phyloP scores from a whole-genome alignment of 139 green algal genomes.

The Closterium sp. region DNA sequence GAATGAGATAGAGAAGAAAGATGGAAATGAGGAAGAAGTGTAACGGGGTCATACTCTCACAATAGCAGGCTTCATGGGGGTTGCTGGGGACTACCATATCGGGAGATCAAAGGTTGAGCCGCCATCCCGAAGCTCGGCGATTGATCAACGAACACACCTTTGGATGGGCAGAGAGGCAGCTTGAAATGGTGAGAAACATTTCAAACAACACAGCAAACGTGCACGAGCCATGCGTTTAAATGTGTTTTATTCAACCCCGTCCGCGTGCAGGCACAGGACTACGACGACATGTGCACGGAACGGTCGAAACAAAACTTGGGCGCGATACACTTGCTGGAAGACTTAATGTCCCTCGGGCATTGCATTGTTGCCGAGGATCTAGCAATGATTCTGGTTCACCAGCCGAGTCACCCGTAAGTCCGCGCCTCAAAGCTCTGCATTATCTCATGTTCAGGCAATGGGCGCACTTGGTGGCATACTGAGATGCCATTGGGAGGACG shows the following conservation, averaged over 20 bases:
- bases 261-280: background rate
- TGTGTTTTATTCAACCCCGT: background rate
- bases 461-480: background rate
- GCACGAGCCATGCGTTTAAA: background rate
- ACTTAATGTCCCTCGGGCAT: background rate
- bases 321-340: background rate
- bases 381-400: background rate
- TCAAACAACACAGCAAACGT: background rate
- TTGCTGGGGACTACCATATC: background rate
- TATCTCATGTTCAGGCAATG: background rate
- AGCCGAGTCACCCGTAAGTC: background rate
- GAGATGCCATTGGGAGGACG: background rate
- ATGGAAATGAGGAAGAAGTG: no score
- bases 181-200: background rate
- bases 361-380: background rate
- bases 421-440: background rate
- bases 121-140: background rate
- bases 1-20: no score
- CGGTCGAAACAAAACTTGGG: background rate
- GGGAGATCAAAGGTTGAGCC: background rate
- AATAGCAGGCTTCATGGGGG: background rate
- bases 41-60: no score
- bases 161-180: background rate
- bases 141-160: background rate
- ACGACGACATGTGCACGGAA: background rate